Conservation (phyloP, 1,284 basidiomycete genomes). For the Hypsizygus ulmarius region DNA sequence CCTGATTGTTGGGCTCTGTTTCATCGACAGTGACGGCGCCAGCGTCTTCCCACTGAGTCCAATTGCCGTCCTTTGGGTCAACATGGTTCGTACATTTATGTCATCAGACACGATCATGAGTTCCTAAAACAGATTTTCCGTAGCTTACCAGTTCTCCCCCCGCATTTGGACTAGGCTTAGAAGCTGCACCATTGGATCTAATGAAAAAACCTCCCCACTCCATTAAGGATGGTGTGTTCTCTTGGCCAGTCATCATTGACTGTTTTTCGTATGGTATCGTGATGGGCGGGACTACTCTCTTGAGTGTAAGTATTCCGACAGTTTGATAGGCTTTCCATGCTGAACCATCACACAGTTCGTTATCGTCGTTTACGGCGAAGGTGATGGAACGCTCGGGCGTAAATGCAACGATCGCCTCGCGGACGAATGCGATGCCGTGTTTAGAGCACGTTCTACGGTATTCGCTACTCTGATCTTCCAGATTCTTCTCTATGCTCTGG, state of each 20-base stretch:
- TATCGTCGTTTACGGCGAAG: conserved; percentile 53
- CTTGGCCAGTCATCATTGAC: conserved; percentile 49
- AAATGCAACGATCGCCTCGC: conserved; percentile 47
- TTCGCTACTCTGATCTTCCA: conserved; percentile 54
- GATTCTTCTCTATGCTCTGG: conserved; percentile 41
- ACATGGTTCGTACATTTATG: conserved; percentile 30
- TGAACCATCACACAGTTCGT: conserved; percentile 35
- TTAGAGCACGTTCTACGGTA: conserved; percentile 51
- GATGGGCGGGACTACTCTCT: conserved; percentile 55
- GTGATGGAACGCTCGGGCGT: conserved; percentile 44
- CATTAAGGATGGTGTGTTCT: conserved; percentile 52
- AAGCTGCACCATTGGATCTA: conserved; percentile 52
- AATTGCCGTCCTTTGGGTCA: conserved; percentile 63
- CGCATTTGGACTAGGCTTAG: conserved; percentile 60
- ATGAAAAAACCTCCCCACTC: conserved; percentile 56
- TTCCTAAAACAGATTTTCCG: background rate
- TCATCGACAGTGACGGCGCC: conserved; percentile 52
- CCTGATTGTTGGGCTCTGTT: conserved; percentile 63
- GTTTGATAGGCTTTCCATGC: background rate
- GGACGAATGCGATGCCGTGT: conserved; percentile 41
- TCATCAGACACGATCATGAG: background rate
- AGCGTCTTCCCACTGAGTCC: conserved; percentile 71
- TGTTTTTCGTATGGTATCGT: conserved; percentile 62
- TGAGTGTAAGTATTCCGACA: conserved; percentile 31
- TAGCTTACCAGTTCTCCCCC: conserved; percentile 49